Conservation (phyloP, 495 filamentous ascomycete species). For the Staphylotrichum longicolle region DNA sequence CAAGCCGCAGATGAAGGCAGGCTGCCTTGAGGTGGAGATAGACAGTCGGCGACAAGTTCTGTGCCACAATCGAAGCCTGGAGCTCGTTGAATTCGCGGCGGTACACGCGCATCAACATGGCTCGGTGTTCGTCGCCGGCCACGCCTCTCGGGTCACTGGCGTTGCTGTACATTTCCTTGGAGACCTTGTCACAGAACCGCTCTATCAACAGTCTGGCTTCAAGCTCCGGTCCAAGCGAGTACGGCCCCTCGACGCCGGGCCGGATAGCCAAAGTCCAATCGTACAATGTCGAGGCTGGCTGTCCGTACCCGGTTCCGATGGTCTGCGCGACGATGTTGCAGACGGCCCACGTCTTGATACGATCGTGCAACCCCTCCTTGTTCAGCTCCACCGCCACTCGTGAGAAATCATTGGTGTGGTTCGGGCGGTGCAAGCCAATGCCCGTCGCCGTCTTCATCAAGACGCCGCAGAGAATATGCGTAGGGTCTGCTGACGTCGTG, state of each 20-base stretch:
- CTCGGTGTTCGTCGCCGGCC: conserved; percentile 65
- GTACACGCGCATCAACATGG: conserved; percentile 61
- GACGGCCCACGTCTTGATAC: conserved; percentile 85
- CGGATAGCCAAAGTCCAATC: conserved; percentile 76
- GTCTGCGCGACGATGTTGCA: conserved; percentile 93
- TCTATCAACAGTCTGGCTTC: conserved; percentile 73
- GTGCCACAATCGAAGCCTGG: conserved; percentile 50
- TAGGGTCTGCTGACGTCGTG: conserved; percentile 82
- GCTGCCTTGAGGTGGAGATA: conserved; percentile 74
- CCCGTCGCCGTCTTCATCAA: conserved; percentile 94
- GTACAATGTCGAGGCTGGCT: conserved; percentile 83
- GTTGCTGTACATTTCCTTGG: conserved; percentile 79
- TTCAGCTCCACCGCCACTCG: conserved; percentile 77
- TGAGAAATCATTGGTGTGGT: conserved; percentile 87
- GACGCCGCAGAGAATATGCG: conserved; percentile 83
- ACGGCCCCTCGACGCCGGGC: conserved; percentile 61
- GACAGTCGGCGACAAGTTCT: conserved; percentile 57
- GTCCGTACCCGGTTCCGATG: conserved; percentile 85
- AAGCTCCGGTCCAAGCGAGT: conserved; percentile 64
- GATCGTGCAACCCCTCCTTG: conserved; percentile 79
- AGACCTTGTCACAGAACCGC: conserved; percentile 81
- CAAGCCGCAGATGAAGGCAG: conserved; percentile 77
- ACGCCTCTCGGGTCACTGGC: conserved; percentile 71
- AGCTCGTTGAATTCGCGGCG: conserved; percentile 56
- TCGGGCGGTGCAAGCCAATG: conserved; percentile 84